Evolutionary conservation across 805 yeast genomes (phyloP), one percentile per base, ranked within the genome.

Genomic region (Zygoascus tannicola): DNA sequence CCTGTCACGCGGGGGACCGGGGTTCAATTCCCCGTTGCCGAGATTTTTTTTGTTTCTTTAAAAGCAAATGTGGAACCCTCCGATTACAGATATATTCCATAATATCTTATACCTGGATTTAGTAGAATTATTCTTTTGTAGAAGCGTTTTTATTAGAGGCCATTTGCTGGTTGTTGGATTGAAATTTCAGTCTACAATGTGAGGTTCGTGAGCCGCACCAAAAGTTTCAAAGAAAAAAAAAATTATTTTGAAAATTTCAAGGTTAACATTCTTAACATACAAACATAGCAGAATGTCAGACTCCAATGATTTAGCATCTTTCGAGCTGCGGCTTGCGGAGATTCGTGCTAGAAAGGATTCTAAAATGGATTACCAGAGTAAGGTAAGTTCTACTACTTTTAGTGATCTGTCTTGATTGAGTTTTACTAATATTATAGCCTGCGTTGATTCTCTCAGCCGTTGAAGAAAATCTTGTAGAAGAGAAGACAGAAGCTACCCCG

Each of bases 381-480:
- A 82, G 58, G 62, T 60, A 52, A 30, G 59, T 46, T n/a, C 15
- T 15, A 19, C n/a, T 22, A 18, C n/a, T 12, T n/a, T 35, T 19
- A 12, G 15, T 14, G 21, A n/a, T 30, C 37, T 4, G 20, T 12
- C n/a, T 8, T 8, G 4, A 10, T 10, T 16, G 22, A n/a, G 16
- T 8, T 19, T 38, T 21, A 16, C 42, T 30, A 41, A 32, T 28
- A n/a, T 15, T 30, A 5, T 45, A 51, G 56, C 69, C 85, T 50
- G 95, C 96, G 5, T 65, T 85, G 22, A 80, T 90, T 45, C 70
- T 92, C 40, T 74, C 81, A 19, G 95, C 97, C 3, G 88, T 92
- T 40, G 99, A 92, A 60, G 95, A 85, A 54, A 85, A 85, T 53
- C 73, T 92, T 36, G 70, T 73, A 36, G 86, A 79, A 50, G 84